Conservation (phyloP, 306 rosid genomes). For the Prunus mongolica region DNA sequence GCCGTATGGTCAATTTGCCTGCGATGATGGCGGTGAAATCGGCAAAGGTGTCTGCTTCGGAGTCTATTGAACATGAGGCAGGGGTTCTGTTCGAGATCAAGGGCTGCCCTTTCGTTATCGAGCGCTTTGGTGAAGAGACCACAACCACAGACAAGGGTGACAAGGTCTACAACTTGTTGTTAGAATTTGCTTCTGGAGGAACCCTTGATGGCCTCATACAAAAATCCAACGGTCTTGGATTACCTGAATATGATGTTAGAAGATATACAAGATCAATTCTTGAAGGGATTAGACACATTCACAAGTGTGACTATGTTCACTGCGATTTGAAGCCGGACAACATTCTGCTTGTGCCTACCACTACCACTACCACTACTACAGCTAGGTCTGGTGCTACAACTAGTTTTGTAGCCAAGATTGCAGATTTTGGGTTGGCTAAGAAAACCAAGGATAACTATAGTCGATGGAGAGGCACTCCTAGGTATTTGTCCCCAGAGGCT, state of each 20-base stretch:
- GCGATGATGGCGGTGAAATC: no score
- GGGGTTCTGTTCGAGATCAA: no score
- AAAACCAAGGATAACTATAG: constrained; percentile 3
- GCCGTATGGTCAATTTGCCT: no score
- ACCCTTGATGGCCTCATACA: constrained; percentile 18
- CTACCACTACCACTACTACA: no score
- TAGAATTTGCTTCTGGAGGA: constrained; percentile 31
- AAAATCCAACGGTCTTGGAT: not conserved
- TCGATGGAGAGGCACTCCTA: constrained; percentile 18
- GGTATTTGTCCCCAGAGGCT: constrained; percentile 25
- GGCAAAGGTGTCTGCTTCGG: no score
- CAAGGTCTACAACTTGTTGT: constrained; percentile 18
- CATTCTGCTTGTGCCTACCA: not conserved
- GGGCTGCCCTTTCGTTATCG: no score
- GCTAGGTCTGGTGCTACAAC: not conserved
- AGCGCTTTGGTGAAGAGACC: constrained; percentile 6
- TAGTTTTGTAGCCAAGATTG: constrained; percentile 18
- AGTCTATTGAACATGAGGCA: no score
- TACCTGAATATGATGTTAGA: not conserved
- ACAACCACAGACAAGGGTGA: constrained; percentile 16
- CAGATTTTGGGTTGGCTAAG: constrained; percentile 31
- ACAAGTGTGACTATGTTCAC: not conserved
- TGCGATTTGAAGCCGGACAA: not conserved
- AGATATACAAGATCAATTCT: not conserved
- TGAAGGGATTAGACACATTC: constrained; percentile 3